Base-by-base conservation (phyloP, 2,329 filamentous ascomycete species). In the Cadophora luteo-olivacea region DNA sequence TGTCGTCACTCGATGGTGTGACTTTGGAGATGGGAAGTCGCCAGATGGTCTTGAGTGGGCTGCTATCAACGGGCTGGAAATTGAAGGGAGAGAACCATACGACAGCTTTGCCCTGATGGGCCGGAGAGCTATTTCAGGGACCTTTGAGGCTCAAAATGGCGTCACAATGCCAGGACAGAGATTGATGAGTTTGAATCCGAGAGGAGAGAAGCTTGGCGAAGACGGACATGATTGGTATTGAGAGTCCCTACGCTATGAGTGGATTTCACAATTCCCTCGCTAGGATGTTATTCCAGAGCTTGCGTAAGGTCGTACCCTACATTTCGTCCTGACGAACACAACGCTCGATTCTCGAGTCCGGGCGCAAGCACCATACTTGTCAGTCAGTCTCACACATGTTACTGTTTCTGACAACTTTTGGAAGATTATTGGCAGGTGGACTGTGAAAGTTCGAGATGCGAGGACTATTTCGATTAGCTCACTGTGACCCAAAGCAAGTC, bases 1-100 rank as follows among this genome's bases (percentile, higher is more conserved):
- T 65, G 82, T 87, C 4, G 84, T 89, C 4, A 89, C 87, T 8
- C 78, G 87, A 22, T 90, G 87, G 87, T 85, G 83, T 69, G 87
- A 90, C 77, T 75, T 90, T 19, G 87, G 87, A 0, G 82, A 87
- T 75, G 86, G 86, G 1, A 81, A 77, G 1, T 81, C 80, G 11
- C 85, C 87, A 2, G 79, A 79, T 12, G 82, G 79, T n/a, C 79
- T 79, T 4, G 85, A 88, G 69, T 89, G 87, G 84, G 83, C 82
- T 12, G 84, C 86, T n/a, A 80, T 84, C 45, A 86, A 86, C 73
- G 85, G 84, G 5, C 71, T 80, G 45, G 61, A 48, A 22, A 60
- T 64, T 25, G 63, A 61, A 19, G 63, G 65, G 24, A 51, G 19
- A 69, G 38, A 69, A 41, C 1, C 77, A 75, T 89, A 85, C 74